A percentile compares a stretch with the other conserved stretches of the same genome.
phyloP scores from a whole-genome alignment of 1,284 basidiomycete species.

The Boletus chippewaensis region DNA sequence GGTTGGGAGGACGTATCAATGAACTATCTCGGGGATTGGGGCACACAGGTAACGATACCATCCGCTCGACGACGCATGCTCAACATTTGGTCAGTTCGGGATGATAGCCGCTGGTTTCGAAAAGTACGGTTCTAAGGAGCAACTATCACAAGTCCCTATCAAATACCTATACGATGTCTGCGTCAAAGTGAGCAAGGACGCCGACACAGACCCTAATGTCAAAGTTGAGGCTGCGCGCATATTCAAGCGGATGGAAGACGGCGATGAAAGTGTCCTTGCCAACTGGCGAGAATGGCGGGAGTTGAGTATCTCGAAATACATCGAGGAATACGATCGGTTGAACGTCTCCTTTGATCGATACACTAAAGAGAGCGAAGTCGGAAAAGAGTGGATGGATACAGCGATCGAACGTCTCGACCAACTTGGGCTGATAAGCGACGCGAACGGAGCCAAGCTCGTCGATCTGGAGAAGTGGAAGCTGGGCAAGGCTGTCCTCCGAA shows the following conservation, averaged over 20 bases:
- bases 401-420: conserved; percentile 59
- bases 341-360: conserved; percentile 95
- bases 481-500: conserved; percentile 85
- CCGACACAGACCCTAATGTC: conserved; percentile 62
- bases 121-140: conserved; percentile 83
- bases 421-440: conserved; percentile 46
- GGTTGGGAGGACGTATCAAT: conserved; percentile 90
- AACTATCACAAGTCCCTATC: conserved; percentile 85
- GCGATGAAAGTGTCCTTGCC: conserved; percentile 74
- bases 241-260: conserved; percentile 97
- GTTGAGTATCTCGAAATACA: conserved; percentile 38
- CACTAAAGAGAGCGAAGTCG: conserved; percentile 61
- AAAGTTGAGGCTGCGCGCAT: conserved; percentile 82
- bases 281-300: conserved; percentile 95
- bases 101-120: conserved; percentile 91
- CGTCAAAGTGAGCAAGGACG: conserved; percentile 89
- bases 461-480: conserved; percentile 87
- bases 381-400: not conserved
- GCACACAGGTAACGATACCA: conserved; percentile 63
- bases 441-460: conserved; percentile 71
- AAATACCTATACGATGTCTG: conserved; percentile 95
- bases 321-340: conserved; percentile 82
- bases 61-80: not conserved
- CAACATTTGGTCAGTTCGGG: conserved; percentile 50
- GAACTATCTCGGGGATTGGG: conserved; percentile 97